Conservation (phyloP, 1,284 basidiomycete species). For the Rhodotorula sp. region DNA sequence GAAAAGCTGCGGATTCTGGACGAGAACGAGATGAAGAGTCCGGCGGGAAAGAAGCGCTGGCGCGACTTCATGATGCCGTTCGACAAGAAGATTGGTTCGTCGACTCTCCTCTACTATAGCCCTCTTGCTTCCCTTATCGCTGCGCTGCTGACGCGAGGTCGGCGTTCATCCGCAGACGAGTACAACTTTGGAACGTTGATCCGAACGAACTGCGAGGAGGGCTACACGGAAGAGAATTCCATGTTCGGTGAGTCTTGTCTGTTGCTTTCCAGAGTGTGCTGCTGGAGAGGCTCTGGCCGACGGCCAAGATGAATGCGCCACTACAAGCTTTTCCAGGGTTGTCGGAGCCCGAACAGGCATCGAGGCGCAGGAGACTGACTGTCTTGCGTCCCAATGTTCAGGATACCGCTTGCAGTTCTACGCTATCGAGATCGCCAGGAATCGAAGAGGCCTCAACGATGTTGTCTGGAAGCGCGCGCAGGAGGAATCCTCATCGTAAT, state of each 20-base stretch:
- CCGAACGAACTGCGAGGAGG: slow-evolving; percentile 71
- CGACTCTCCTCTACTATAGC: background rate
- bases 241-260: slow-evolving; percentile 69
- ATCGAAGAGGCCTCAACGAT: slow-evolving; percentile 88
- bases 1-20: slow-evolving; percentile 65
- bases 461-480: slow-evolving; percentile 74
- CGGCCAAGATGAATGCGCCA: no score
- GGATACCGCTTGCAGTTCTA: slow-evolving; percentile 70
- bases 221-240: slow-evolving; percentile 89
- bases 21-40: slow-evolving; percentile 93
- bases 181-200: slow-evolving; percentile 97
- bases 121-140: slow-evolving; percentile 55
- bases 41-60: slow-evolving; percentile 88
- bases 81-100: slow-evolving; percentile 52
- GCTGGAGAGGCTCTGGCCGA: no score
- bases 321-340: no score
- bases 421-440: slow-evolving; percentile 91
- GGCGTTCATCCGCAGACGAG: slow-evolving; percentile 62
- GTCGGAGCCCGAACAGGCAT: no score
- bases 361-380: background rate
- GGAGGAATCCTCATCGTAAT: slow-evolving; percentile 9
- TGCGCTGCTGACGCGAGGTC: background rate
- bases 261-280: background rate
- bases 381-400: slow-evolving; percentile 61
- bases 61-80: slow-evolving; percentile 82